A percentile compares a stretch with the other conserved stretches of the same genome.
Evolutionary conservation across 192 early-diverging fungal species (phyloP).

Genomic region (Phycomyces blakesleeanus): DNA sequence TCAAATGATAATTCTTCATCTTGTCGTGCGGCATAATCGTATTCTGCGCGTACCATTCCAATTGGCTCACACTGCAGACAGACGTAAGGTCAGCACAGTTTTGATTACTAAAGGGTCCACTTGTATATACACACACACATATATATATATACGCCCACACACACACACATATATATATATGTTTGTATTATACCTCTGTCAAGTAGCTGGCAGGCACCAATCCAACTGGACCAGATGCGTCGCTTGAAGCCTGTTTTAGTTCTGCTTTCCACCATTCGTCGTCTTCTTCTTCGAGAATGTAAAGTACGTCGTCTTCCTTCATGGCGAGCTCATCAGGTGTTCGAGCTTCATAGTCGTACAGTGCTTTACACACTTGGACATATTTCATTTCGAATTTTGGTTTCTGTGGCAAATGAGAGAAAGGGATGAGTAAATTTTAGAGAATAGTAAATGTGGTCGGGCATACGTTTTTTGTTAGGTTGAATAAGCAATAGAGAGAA

Average conservation of each 20-base stretch:
- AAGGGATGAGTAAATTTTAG: no score
- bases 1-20: slow-evolving; percentile 81
- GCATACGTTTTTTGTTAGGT: no score
- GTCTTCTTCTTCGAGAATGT: slow-evolving; percentile 85
- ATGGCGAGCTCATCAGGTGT: slow-evolving; percentile 84
- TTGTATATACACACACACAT: background rate
- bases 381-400: slow-evolving; percentile 34
- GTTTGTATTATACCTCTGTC: slow-evolving; percentile 48
- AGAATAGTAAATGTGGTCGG: no score
- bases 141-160: background rate
- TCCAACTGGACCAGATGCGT: slow-evolving; percentile 57
- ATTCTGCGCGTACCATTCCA: slow-evolving; percentile 64
- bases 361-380: slow-evolving; percentile 63
- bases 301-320: slow-evolving; percentile 81
- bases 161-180: background rate
- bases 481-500: no score
- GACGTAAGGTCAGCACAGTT: background rate
- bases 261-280: slow-evolving; percentile 90
- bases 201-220: slow-evolving; percentile 91
- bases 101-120: background rate
- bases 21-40: slow-evolving; percentile 77
- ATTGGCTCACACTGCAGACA: slow-evolving; percentile 51
- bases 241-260: slow-evolving; percentile 52
- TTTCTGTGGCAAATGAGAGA: background rate
- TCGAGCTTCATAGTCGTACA: slow-evolving; percentile 87